Evolutionary conservation across 1,284 basidiomycete genomes (phyloP).

Genomic region (Naganishia cerealis): DNA sequence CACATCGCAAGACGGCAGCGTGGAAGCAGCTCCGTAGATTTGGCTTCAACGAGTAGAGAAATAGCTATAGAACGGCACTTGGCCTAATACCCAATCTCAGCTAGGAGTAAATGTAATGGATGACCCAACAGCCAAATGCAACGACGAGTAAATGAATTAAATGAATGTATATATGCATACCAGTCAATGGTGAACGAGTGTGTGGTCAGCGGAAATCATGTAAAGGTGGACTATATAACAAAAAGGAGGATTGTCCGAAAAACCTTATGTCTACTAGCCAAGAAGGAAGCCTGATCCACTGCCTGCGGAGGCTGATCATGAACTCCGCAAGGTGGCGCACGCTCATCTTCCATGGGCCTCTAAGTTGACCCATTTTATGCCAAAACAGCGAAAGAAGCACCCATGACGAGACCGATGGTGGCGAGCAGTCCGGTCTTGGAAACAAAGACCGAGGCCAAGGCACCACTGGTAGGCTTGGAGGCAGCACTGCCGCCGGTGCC

Average conservation of each 20-base stretch:
- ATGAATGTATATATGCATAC: constrained; percentile 24
- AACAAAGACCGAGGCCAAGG: background rate
- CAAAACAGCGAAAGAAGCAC: constrained; percentile 17
- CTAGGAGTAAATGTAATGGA: background rate
- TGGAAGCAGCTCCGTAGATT: too few relatives aligned
- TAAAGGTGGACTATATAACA: constrained; percentile 5
- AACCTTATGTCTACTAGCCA: constrained; percentile 5
- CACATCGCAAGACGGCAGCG: too few relatives aligned
- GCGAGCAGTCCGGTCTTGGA: constrained; percentile 8
- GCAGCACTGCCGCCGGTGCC: background rate
- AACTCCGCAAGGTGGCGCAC: background rate
- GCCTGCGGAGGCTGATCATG: constrained; percentile 11
- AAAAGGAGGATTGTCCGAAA: constrained; percentile 1
- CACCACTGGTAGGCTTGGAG: background rate
- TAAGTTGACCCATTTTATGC: constrained; percentile 5
- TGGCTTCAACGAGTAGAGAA: too few relatives aligned
- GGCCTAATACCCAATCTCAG: background rate
- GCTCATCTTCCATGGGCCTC: background rate
- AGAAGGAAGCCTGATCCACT: background rate
- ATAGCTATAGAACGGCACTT: too few relatives aligned
- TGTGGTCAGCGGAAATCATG: constrained; percentile 17
- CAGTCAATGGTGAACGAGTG: constrained; percentile 23
- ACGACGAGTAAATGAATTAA: background rate
- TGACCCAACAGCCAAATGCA: too few relatives aligned
- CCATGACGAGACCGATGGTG: constrained; percentile 7